Conservation (phyloP, 495 filamentous ascomycete species). For the Lasiosphaeriaceae sp. region DNA sequence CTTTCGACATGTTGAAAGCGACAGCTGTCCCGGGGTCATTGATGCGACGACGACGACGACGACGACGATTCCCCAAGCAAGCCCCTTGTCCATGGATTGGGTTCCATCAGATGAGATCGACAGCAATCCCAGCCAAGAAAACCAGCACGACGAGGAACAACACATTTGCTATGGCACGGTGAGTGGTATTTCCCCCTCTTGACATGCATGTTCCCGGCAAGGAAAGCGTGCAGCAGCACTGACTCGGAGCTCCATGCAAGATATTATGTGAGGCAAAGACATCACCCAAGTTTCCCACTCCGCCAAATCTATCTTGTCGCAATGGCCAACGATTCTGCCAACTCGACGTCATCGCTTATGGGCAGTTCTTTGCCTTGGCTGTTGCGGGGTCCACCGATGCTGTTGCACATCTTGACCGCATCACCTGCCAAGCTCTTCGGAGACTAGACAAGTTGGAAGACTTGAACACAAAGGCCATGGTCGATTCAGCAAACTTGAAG, state of each 20-base stretch:
- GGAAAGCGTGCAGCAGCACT: not conserved
- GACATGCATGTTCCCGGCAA: not conserved
- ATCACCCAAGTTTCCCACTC: not conserved
- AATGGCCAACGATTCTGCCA: not conserved
- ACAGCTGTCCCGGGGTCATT: too few relatives aligned
- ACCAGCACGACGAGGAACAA: too few relatives aligned
- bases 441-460: not conserved
- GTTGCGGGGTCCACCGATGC: not conserved
- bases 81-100: not conserved
- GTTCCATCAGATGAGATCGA: not conserved
- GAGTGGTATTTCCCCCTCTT: not conserved
- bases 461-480: not conserved
- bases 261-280: not conserved
- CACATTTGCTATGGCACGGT: not conserved
- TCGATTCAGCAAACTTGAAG: not conserved
- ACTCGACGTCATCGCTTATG: not conserved
- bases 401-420: not conserved
- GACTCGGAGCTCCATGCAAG: not conserved
- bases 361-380: not conserved
- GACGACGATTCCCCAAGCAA: not conserved
- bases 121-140: not conserved
- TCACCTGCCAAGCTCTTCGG: not conserved
- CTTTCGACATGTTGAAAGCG: too few relatives aligned
- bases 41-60: not conserved
- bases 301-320: not conserved